These are phyloP conservation scores for Vanderwaltozyma tropicalis DNA, from an alignment of 805 yeast genomes.

Conservation along the genomic window DNA sequence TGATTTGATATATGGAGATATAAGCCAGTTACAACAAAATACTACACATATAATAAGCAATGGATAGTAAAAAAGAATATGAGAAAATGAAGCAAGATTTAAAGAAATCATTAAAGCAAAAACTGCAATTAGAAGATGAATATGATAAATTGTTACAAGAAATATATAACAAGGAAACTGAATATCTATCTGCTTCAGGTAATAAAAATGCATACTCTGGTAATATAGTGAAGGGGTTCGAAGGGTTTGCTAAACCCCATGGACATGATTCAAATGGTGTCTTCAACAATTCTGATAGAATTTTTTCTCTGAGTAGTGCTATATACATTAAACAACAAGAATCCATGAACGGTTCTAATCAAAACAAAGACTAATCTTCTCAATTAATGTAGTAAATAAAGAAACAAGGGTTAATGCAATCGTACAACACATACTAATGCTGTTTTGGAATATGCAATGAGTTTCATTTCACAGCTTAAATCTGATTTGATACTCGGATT, in stretches of 20 bases:
- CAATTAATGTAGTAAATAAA: not conserved
- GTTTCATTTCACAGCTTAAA: too few relatives aligned
- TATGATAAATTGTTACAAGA: conserved; percentile 60
- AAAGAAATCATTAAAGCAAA: conserved; percentile 49
- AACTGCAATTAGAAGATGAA: conserved; percentile 54
- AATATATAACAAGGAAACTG: conserved; percentile 67
- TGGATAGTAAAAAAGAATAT: conserved; percentile 29
- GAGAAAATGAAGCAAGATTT: conserved; percentile 57
- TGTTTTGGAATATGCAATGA: too few relatives aligned
- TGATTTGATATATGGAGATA: too few relatives aligned
- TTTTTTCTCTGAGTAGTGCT: conserved; percentile 68
- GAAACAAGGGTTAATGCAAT: not conserved
- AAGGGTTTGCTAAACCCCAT: conserved; percentile 50
- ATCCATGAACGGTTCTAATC: not conserved
- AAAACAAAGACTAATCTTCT: not conserved
- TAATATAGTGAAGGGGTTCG: conserved; percentile 86
- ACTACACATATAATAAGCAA: not conserved
- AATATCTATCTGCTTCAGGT: conserved; percentile 48
- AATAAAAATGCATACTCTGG: conserved; percentile 26
- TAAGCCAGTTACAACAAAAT: too few relatives aligned
- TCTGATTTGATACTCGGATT: too few relatives aligned
- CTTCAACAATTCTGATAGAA: conserved; percentile 65
- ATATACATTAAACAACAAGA: conserved; percentile 50
- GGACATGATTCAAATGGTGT: conserved; percentile 22
- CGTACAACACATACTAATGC: too few relatives aligned